Evolutionary conservation across 1,284 basidiomycete species (phyloP).

Genomic region (Apiotrichum montevideense): DNA sequence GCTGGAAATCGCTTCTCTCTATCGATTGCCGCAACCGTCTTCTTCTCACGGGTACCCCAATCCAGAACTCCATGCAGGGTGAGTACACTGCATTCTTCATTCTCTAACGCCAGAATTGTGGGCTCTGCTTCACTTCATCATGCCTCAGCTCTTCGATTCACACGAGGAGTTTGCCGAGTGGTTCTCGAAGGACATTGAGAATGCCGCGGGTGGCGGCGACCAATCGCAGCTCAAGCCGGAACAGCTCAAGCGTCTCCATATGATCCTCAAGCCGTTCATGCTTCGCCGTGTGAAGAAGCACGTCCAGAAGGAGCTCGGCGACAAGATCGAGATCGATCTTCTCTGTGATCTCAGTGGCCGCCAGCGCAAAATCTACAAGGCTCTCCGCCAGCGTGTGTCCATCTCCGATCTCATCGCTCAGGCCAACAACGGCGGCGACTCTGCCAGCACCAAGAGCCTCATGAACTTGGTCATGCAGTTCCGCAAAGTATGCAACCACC

Average conservation of each 20-base stretch:
- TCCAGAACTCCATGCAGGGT: slow-evolving; percentile 99
- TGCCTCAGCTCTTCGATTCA: slow-evolving; percentile 98
- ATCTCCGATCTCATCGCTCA: slow-evolving; percentile 91
- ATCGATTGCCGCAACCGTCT: slow-evolving; percentile 96
- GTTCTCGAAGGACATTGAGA: slow-evolving; percentile 99
- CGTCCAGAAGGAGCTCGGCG: slow-evolving; percentile 99
- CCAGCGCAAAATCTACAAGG: slow-evolving; percentile 88
- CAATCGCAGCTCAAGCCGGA: slow-evolving; percentile 77
- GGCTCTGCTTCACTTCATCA: slow-evolving; percentile 99
- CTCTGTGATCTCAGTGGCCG: slow-evolving; percentile 91
- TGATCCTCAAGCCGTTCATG: slow-evolving; percentile 99
- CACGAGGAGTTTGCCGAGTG: slow-evolving; percentile 99
- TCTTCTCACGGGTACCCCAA: slow-evolving; percentile 93
- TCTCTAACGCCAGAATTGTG: slow-evolving; percentile 69
- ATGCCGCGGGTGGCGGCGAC: slow-evolving; percentile 73
- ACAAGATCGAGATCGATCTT: slow-evolving; percentile 98
- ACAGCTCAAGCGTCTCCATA: slow-evolving; percentile 89
- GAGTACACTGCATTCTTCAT: slow-evolving; percentile 20
- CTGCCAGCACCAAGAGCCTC: slow-evolving; percentile 54
- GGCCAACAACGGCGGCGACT: slow-evolving; percentile 83
- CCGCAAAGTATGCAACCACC: slow-evolving; percentile 99
- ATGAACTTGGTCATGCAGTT: slow-evolving; percentile 99
- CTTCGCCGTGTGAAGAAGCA: slow-evolving; percentile 93
- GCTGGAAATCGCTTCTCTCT: slow-evolving; percentile 95
- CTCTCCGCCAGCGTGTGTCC: slow-evolving; percentile 85